Evolutionary conservation across 768 basidiomycete species (phyloP).

Genomic region (Lactarius hengduanensis): DNA sequence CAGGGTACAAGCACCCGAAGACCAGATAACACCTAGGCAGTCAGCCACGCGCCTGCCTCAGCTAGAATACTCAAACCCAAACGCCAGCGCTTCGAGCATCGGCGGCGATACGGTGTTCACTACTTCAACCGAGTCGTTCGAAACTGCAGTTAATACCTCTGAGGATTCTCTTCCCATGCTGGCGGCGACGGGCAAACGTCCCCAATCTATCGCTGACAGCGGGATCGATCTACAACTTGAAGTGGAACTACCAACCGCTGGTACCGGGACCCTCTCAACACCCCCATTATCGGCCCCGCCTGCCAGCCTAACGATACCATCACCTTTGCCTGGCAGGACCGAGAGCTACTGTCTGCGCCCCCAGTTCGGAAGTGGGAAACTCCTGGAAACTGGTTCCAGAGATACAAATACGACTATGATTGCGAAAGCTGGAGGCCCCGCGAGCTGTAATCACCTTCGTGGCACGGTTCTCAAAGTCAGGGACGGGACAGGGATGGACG

Average conservation of each 20-base stretch:
- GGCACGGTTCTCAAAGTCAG: background rate
- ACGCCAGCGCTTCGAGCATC: background rate
- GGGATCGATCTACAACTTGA: background rate
- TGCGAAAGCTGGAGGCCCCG: background rate
- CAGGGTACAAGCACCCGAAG: background rate
- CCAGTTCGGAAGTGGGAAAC: background rate
- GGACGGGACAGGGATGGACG: background rate
- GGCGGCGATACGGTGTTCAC: background rate
- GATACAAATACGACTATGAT: background rate
- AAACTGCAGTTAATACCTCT: background rate
- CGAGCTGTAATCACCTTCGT: background rate
- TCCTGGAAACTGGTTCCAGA: background rate
- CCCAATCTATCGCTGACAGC: background rate
- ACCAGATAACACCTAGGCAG: background rate
- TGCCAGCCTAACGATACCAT: background rate
- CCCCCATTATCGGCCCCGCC: background rate
- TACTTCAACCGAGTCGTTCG: background rate
- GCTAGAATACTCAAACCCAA: background rate
- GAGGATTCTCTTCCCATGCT: background rate
- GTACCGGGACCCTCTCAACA: background rate
- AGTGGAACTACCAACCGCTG: background rate
- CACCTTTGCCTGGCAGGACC: background rate
- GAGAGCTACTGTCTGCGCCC: background rate
- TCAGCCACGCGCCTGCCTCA: background rate
- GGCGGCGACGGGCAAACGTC: background rate